phyloP scores from a whole-genome alignment of 1,139 yeast genomes.

The Kurtzmaniella natalensis region DNA sequence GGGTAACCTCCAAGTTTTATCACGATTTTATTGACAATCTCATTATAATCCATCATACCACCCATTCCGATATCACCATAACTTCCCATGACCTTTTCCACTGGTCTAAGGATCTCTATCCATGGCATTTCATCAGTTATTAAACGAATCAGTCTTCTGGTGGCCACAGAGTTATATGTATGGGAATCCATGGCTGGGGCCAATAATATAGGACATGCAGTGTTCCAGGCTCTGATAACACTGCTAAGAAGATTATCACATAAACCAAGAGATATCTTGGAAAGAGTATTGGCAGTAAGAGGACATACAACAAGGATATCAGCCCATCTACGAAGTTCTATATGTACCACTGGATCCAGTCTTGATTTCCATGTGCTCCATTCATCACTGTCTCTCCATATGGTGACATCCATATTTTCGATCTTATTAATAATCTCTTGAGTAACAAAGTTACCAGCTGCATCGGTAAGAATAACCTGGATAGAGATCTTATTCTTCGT shows the following conservation, averaged over 20 bases:
- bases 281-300: conserved; percentile 81
- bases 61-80: conserved; percentile 97
- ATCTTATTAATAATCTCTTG: conserved; percentile 45
- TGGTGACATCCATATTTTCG: conserved; percentile 46
- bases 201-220: conserved; percentile 76
- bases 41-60: conserved; percentile 89
- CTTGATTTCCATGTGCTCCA: conserved; percentile 86
- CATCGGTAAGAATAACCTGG: conserved; percentile 74
- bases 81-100: conserved; percentile 87
- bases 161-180: conserved; percentile 82
- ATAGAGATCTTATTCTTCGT: conserved; percentile 70
- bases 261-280: conserved; percentile 85
- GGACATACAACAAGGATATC: conserved; percentile 88
- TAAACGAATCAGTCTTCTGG: conserved; percentile 71
- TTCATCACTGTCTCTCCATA: conserved; percentile 90
- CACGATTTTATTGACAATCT: conserved; percentile 80
- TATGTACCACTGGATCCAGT: conserved; percentile 88
- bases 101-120: conserved; percentile 85
- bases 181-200: conserved; percentile 96
- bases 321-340: conserved; percentile 94
- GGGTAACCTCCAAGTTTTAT: conserved; percentile 87
- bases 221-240: conserved; percentile 90
- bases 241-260: conserved; percentile 87
- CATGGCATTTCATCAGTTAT: conserved; percentile 87
- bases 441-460: conserved; percentile 77